Base-by-base conservation (phyloP, 371 early-diverging fungal species). In the Smittium culicis region DNA sequence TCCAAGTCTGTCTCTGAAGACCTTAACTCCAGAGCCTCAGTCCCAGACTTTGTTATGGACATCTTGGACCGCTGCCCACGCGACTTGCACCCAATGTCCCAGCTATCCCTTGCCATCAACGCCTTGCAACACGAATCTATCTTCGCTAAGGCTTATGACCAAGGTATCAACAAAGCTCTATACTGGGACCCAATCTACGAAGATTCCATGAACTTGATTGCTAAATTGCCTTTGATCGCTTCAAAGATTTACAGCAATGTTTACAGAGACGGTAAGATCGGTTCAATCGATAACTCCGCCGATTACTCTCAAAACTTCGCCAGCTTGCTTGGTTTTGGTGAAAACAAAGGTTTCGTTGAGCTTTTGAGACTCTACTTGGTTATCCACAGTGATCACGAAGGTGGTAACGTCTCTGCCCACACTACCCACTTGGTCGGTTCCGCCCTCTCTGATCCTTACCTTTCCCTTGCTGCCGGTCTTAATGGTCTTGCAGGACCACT, bases 341-440 rank as follows among this genome's bases (percentile, higher is more conserved):
- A 88, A 69, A 90, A 87, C 81, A 75, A 82, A 77, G 86, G 88
- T 74, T 98, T 98, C 79, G 83, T 90, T 69, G 96, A 98, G 79
- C 86, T 98, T 75, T 91, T 98, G 92, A 91, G 97, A 73, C 83
- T 98, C 68, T 98, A 98, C 86, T 83, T 98, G 76, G 92, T 93
- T 78, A 96, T 98, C 79, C 98, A 98, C 91, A 92, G 95, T 73
- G 98, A 98, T 81, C 98, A 98, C 87, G 98, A 98, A 85, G 98
- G 98, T 81, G 98, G 98, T 72, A 98, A 98, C 81, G 98, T 96
- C 81, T 93, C 87, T 64, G 92, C 92, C 67, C 90, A 88, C 81
- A 88, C 91, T 79, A 88, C 87, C 73, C 95, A 96, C 83, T 85
- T 98, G 79, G 97, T 98, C 69, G 96, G 96, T 70, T 88, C 89